These are phyloP conservation scores for Lepidium sativum DNA, from an alignment of 345 rosid genomes.

Conservation along the genomic window DNA sequence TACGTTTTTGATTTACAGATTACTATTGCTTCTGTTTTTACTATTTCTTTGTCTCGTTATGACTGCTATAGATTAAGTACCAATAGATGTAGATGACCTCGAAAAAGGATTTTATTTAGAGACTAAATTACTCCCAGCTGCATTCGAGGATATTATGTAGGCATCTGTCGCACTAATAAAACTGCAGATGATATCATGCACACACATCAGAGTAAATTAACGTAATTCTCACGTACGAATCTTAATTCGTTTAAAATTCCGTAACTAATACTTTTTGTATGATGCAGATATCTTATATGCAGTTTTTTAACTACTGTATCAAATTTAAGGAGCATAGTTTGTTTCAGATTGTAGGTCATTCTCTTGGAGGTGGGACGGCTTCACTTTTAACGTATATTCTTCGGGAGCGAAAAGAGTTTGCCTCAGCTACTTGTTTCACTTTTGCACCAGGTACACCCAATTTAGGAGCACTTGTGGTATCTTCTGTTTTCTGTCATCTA, in stretches of 20 bases:
- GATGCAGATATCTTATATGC: background rate
- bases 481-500: background rate
- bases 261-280: background rate
- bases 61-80: background rate
- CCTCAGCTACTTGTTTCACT: conserved; percentile 72
- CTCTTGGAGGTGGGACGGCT: conserved; percentile 98
- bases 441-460: conserved; percentile 77
- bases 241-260: background rate
- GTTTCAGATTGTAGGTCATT: conserved; percentile 90
- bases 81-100: background rate
- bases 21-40: background rate
- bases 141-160: background rate
- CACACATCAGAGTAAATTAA: background rate
- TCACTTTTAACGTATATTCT: conserved; percentile 85
- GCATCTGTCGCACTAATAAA: background rate
- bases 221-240: background rate
- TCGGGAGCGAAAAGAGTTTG: conserved; percentile 75
- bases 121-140: background rate
- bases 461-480: background rate
- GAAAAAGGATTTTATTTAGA: background rate
- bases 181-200: background rate
- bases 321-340: conserved; percentile 1
- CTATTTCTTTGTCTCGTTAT: background rate
- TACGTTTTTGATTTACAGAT: background rate
- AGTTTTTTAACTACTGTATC: background rate